Percentiles rank a stretch among this genome's conserved stretches.
These are phyloP conservation scores for Cladosporium sphaerospermum DNA, from an alignment of 2,329 filamentous ascomycete genomes.

Conservation along the genomic window DNA sequence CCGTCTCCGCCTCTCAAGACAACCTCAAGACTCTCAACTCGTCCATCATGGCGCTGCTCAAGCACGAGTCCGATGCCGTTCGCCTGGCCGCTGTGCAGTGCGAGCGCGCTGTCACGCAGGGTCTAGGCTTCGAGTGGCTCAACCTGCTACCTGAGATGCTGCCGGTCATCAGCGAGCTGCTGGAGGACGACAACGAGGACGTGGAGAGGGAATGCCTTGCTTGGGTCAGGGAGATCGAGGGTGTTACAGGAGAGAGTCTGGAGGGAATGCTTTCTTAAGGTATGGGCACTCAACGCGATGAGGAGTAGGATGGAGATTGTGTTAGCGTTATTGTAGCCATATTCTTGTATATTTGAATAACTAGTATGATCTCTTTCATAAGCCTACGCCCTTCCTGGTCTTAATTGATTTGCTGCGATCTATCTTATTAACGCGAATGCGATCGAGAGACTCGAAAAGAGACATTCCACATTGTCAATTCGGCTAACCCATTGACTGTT, in stretches of 20 bases:
- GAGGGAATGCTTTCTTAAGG: conserved; percentile 67
- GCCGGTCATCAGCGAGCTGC: conserved; percentile 88
- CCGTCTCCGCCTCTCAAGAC: conserved; percentile 74
- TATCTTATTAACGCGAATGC: no score
- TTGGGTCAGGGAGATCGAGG: conserved; percentile 89
- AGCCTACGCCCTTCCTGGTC: no score
- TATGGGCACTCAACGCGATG: background rate
- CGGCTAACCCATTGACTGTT: no score
- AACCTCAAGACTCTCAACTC: conserved; percentile 88
- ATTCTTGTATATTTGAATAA: background rate
- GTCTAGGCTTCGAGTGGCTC: conserved; percentile 89
- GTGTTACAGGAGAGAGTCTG: conserved; percentile 79
- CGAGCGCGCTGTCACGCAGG: conserved; percentile 63
- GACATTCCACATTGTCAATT: no score
- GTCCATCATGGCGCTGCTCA: conserved; percentile 69
- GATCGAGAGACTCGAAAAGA: no score
- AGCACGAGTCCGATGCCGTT: conserved; percentile 63
- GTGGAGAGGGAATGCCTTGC: conserved; percentile 84
- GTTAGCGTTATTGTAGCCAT: background rate
- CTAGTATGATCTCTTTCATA: no score
- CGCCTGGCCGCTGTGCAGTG: conserved; percentile 76
- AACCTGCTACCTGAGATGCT: conserved; percentile 89
- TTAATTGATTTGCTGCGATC: no score
- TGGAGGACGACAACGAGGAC: conserved; percentile 92
- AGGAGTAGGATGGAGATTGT: background rate